phyloP scores from a whole-genome alignment of 768 basidiomycete genomes.

The Termitomyces sp. region DNA sequence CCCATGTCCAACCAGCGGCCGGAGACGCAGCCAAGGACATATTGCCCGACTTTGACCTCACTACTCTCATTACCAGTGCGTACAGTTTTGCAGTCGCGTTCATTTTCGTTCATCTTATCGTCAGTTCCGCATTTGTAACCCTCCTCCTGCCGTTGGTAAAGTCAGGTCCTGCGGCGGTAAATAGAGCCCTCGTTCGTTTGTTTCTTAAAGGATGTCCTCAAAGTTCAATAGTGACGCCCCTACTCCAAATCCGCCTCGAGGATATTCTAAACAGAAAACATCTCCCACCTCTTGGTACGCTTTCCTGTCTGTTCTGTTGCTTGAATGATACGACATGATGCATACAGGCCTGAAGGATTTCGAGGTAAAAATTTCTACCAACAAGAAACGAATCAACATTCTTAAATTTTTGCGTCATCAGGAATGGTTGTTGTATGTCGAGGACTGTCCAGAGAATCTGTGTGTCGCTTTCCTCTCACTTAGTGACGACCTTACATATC shows the following conservation, averaged over 20 bases:
- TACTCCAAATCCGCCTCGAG: conserved; percentile 66
- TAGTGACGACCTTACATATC: conserved; percentile 8
- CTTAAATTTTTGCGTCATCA: conserved; percentile 27
- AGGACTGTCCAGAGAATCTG: conserved; percentile 74
- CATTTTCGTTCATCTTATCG: conserved; percentile 1
- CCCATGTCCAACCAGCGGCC: conserved; percentile 18
- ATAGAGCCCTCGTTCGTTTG: conserved; percentile 10
- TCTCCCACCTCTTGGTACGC: conserved; percentile 68
- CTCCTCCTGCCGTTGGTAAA: conserved; percentile 65
- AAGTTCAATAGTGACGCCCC: conserved; percentile 51
- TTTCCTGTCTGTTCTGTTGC: not conserved
- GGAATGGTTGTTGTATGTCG: conserved; percentile 82
- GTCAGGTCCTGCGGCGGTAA: conserved; percentile 63
- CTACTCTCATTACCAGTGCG: conserved; percentile 39
- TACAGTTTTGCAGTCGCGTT: conserved; percentile 4
- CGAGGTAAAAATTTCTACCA: conserved; percentile 37
- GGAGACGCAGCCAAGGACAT: conserved; percentile 29
- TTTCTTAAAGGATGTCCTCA: conserved; percentile 5
- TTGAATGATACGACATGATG: not conserved
- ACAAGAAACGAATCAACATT: not conserved
- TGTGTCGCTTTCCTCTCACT: conserved; percentile 29
- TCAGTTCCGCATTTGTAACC: conserved; percentile 61
- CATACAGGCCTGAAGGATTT: conserved; percentile 65
- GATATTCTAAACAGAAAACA: conserved; percentile 77
- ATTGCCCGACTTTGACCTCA: conserved; percentile 25